phyloP scores from a whole-genome alignment of 768 basidiomycete genomes.

The Lentinula lateritia region DNA sequence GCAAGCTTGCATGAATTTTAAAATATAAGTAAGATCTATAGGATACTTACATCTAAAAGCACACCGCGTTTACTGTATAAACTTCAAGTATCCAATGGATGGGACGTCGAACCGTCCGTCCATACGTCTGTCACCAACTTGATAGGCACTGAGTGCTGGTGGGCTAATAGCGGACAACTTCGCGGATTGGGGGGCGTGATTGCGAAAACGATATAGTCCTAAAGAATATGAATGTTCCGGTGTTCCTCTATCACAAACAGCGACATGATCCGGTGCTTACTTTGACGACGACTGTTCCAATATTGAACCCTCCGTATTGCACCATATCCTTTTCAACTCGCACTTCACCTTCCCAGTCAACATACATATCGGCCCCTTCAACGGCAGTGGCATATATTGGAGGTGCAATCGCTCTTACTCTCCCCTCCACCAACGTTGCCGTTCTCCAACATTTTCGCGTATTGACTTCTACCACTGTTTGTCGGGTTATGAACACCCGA shows the following conservation, averaged over 20 bases:
- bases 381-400: slow-evolving; percentile 4
- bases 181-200: slow-evolving; percentile 39
- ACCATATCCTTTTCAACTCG: slow-evolving; percentile 30
- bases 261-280: slow-evolving; percentile 23
- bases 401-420: slow-evolving; percentile 31
- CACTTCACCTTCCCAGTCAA: slow-evolving; percentile 55
- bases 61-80: not conserved
- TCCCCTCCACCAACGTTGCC: slow-evolving; percentile 38
- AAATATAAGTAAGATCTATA: not conserved
- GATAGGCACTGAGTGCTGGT: slow-evolving; percentile 44
- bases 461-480: slow-evolving; percentile 33
- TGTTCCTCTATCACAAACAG: not conserved
- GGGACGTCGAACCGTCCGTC: slow-evolving; percentile 26
- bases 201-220: slow-evolving; percentile 54
- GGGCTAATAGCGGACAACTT: slow-evolving; percentile 33
- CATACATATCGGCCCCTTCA: slow-evolving; percentile 23
- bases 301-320: slow-evolving; percentile 37
- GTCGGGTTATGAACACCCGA: slow-evolving; percentile 44
- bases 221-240: not conserved
- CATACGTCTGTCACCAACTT: slow-evolving; percentile 53
- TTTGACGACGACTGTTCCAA: slow-evolving; percentile 41
- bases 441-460: slow-evolving; percentile 31
- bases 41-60: slow-evolving; percentile 3
- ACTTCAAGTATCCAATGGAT: slow-evolving; percentile 26
- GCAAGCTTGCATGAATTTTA: not conserved